These are phyloP conservation scores for Brettanomyces sp. DNA, from an alignment of 805 yeast genomes.

Conservation along the genomic window DNA sequence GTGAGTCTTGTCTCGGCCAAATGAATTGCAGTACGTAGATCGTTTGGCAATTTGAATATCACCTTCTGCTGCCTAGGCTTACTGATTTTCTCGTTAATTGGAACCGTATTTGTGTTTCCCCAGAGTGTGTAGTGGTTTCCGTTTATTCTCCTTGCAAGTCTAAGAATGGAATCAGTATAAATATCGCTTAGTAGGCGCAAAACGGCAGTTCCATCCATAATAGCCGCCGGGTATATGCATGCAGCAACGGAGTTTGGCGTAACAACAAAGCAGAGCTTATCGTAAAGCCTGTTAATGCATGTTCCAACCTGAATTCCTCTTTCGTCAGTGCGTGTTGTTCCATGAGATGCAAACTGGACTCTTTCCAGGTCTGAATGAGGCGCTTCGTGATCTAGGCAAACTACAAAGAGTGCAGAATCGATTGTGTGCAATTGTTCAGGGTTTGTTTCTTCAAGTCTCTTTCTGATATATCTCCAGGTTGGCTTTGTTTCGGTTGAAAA, in stretches of 20 bases:
- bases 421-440: slow-evolving; percentile 27
- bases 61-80: slow-evolving; percentile 28
- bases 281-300: slow-evolving; percentile 53
- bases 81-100: slow-evolving; percentile 20
- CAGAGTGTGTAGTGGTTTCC: slow-evolving; percentile 48
- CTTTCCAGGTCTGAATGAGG: slow-evolving; percentile 40
- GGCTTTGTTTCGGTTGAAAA: slow-evolving; percentile 44
- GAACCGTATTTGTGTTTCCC: slow-evolving; percentile 32
- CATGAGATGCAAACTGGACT: slow-evolving; percentile 42
- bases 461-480: slow-evolving; percentile 39
- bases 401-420: slow-evolving; percentile 43
- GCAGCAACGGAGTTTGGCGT: slow-evolving; percentile 51
- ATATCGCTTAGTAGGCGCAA: slow-evolving; percentile 48
- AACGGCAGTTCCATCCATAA: slow-evolving; percentile 52
- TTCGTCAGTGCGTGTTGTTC: slow-evolving; percentile 35
- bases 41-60: slow-evolving; percentile 33
- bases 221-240: slow-evolving; percentile 48
- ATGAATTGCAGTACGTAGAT: slow-evolving; percentile 38
- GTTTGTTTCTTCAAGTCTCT: slow-evolving; percentile 32
- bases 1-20: slow-evolving; percentile 50
- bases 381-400: slow-evolving; percentile 39
- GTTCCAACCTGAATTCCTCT: slow-evolving; percentile 45
- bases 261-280: slow-evolving; percentile 44
- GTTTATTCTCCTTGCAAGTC: slow-evolving; percentile 48
- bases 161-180: slow-evolving; percentile 46